These are phyloP conservation scores for Orbilia ellipsospora DNA, from an alignment of 2,329 filamentous ascomycete species.

Conservation along the genomic window DNA sequence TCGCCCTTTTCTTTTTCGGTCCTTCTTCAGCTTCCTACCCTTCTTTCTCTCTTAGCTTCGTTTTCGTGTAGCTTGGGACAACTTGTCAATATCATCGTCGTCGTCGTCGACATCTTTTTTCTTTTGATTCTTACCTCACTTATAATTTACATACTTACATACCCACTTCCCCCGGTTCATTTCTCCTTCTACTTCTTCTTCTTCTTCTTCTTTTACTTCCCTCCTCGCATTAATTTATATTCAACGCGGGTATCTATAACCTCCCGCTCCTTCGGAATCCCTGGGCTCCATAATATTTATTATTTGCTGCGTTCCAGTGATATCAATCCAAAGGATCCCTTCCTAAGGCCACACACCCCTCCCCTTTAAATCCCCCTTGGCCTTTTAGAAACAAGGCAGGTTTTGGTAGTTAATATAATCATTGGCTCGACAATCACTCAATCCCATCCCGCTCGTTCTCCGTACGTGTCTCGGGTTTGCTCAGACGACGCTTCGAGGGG, in stretches of 20 bases:
- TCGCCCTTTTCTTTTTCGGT: constrained; percentile 22
- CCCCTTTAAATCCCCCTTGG: constrained; percentile 10
- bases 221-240: constrained; percentile 15
- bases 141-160: constrained; percentile 38
- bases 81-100: constrained; percentile 54
- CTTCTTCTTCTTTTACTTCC: background rate
- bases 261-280: constrained; percentile 30
- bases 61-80: constrained; percentile 53
- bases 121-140: constrained; percentile 7
- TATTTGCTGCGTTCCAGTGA: constrained; percentile 44
- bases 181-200: background rate
- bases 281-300: constrained; percentile 10
- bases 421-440: constrained; percentile 36
- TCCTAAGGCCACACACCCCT: constrained; percentile 5
- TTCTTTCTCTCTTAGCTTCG: constrained; percentile 12
- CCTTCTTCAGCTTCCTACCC: constrained; percentile 7
- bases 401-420: constrained; percentile 25
- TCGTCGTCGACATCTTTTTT: constrained; percentile 1
- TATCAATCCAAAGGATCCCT: constrained; percentile 37
- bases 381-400: constrained; percentile 13
- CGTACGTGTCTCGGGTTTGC: constrained; percentile 51
- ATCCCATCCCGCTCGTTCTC: constrained; percentile 20
- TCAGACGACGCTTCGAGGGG: constrained; percentile 49
- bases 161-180: constrained; percentile 1
- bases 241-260: background rate